A percentile compares a stretch with the other conserved stretches of the same genome.
Evolutionary conservation across 2,329 filamentous ascomycete species (phyloP).

Genomic region (Fusarium buharicum): DNA sequence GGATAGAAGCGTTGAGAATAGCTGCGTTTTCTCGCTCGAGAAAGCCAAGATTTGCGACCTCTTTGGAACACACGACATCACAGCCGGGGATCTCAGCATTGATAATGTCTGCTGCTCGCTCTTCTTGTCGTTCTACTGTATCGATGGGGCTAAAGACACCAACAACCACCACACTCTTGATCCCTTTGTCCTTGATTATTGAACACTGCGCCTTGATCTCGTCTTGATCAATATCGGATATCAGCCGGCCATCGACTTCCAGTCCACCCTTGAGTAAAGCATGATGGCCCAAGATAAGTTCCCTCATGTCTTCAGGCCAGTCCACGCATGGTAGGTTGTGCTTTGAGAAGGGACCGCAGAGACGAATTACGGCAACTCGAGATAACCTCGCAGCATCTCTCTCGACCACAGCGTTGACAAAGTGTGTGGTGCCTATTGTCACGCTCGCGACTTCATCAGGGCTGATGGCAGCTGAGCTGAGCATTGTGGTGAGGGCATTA

Average conservation of each 20-base stretch:
- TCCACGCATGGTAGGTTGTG: slow-evolving; percentile 63
- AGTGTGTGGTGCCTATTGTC: slow-evolving; percentile 67
- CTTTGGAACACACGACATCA: slow-evolving; percentile 62
- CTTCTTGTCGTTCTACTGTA: slow-evolving; percentile 59
- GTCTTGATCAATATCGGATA: slow-evolving; percentile 56
- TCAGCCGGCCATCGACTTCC: slow-evolving; percentile 61
- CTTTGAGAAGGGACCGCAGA: slow-evolving; percentile 64
- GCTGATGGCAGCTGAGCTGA: slow-evolving; percentile 49
- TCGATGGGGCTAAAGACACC: slow-evolving; percentile 67
- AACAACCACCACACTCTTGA: slow-evolving; percentile 59
- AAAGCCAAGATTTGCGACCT: slow-evolving; percentile 64
- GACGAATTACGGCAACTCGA: slow-evolving; percentile 63
- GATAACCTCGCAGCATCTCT: slow-evolving; percentile 60
- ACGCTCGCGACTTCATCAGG: slow-evolving; percentile 57
- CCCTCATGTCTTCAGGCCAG: slow-evolving; percentile 62
- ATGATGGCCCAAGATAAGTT: slow-evolving; percentile 58
- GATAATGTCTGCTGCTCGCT: slow-evolving; percentile 58
- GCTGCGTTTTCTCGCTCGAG: slow-evolving; percentile 73
- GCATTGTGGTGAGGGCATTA: slow-evolving; percentile 57
- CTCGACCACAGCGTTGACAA: slow-evolving; percentile 68
- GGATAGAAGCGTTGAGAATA: slow-evolving; percentile 71
- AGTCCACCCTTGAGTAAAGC: slow-evolving; percentile 61
- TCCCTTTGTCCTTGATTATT: slow-evolving; percentile 54
- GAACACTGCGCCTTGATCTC: slow-evolving; percentile 55
- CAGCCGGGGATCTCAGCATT: slow-evolving; percentile 52